Conservation (phyloP, 1,139 yeast genomes). For the Arxiozyma bovina region DNA sequence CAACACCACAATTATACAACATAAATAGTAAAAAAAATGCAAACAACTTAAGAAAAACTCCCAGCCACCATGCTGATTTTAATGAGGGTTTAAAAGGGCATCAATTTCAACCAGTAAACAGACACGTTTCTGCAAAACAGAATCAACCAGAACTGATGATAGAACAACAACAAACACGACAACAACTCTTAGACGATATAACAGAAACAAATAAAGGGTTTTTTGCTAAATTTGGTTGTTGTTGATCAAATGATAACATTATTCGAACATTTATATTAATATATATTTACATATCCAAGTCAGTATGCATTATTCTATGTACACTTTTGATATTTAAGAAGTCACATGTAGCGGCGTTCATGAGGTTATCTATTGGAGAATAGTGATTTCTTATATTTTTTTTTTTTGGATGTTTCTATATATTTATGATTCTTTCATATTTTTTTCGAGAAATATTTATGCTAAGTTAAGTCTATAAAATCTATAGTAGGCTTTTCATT, state of each 20-base stretch:
- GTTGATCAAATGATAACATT: conserved; percentile 15
- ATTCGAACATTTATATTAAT: too few species aligned
- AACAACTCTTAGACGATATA: conserved; percentile 11
- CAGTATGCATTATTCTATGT: too few species aligned
- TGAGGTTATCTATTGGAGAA: too few species aligned
- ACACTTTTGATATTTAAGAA: too few species aligned
- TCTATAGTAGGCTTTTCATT: conserved; percentile 4
- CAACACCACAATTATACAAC: conserved; percentile 11
- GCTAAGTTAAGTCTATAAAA: conserved; percentile 21
- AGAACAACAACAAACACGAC: conserved; percentile 7
- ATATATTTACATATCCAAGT: too few species aligned
- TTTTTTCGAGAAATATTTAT: not conserved
- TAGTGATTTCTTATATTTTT: not conserved
- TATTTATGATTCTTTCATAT: too few species aligned
- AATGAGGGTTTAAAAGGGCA: too few species aligned
- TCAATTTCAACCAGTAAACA: too few species aligned
- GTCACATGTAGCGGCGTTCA: too few species aligned
- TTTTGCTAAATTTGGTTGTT: conserved; percentile 34
- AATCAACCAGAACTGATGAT: conserved; percentile 4
- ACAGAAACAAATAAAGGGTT: conserved; percentile 31
- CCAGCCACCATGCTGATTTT: not conserved
- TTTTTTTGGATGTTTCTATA: too few species aligned
- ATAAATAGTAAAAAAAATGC: not conserved
- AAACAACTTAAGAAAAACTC: not conserved
- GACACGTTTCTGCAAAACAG: not conserved